Base-by-base conservation (phyloP, 768 basidiomycete genomes). In the Pilatotrama ljubarskyi region DNA sequence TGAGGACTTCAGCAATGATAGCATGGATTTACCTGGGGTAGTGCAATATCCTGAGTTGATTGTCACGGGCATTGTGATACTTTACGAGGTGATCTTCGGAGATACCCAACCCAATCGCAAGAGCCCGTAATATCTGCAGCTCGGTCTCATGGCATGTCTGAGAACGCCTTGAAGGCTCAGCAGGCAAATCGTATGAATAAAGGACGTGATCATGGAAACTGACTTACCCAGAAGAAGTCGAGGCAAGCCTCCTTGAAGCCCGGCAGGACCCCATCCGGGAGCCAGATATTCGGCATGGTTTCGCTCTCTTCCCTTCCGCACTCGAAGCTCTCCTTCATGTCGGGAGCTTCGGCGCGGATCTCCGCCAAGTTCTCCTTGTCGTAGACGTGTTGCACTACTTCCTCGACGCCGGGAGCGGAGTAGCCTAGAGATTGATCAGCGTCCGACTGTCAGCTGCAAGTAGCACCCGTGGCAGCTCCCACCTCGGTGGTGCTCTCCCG, bases 11-110 rank as follows among this genome's bases (percentile, higher is more conserved):
- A 17, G 9, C 22, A 25, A 17, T 10, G 29, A 32, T 32, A 32
- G 10, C 10, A 32, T 13, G n/a, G 24, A 37, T 47, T 1, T 14
- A 70, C 70, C 70, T 70, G 5, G 83, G 84, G 68, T 87, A 86
- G 59, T 83, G 83, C 24, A 84, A 70, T n/a, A 87, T 68, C 5
- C 84, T 77, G 14, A 86, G 73, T 51, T 85, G 83, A 64, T 85
- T 84, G 59, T 83, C 79, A 5, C 75, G 73, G 0, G 64, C 71
- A 2, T 73, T 71, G 60, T 85, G 84, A 43, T 70, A 75, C 20
- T 69, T 32, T 1, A 73, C 55, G 58, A 87, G 80, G 59, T 80
- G 81, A 17, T 79, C 78, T 15, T 69, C 69, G 17, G 79, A 74
- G 0, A 80, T 73, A 4, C 78, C 61, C 11, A 85, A 74, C 1